Conservation (phyloP, 2,329 filamentous ascomycete genomes). For the Ophiostoma sp. region DNA sequence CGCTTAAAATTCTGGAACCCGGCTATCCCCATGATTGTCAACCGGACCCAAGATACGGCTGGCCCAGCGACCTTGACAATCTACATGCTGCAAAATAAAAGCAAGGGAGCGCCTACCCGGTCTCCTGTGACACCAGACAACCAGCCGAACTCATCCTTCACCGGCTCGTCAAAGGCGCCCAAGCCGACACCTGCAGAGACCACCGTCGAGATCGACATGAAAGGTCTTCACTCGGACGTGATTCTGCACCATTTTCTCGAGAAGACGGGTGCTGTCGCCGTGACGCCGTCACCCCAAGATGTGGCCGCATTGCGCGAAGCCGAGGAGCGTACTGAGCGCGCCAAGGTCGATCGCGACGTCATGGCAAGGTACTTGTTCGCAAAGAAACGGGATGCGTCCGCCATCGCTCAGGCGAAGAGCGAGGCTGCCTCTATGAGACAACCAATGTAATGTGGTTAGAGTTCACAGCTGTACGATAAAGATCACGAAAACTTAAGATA, state of each 20-base stretch:
- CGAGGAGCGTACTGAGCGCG: constrained; percentile 53
- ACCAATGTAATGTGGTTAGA: constrained; percentile 26
- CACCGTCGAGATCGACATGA: constrained; percentile 62
- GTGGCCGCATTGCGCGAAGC: constrained; percentile 61
- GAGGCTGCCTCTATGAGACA: constrained; percentile 47
- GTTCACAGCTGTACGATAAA: neutral
- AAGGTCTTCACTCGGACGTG: constrained; percentile 57
- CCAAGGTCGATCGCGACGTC: constrained; percentile 55
- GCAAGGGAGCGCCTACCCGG: constrained; percentile 15
- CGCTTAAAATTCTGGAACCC: constrained; percentile 96
- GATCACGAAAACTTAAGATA: neutral
- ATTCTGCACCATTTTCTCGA: constrained; percentile 65
- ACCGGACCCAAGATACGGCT: constrained; percentile 61
- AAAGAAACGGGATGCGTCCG: constrained; percentile 60
- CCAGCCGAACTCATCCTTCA: constrained; percentile 50
- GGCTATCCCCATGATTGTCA: constrained; percentile 75
- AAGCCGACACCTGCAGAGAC: constrained; percentile 51
- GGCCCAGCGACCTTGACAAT: constrained; percentile 64
- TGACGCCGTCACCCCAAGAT: constrained; percentile 63
- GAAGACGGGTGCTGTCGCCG: constrained; percentile 59
- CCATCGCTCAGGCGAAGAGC: constrained; percentile 55
- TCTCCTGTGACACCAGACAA: constrained; percentile 34
- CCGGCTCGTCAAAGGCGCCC: constrained; percentile 51
- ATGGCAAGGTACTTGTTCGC: constrained; percentile 55
- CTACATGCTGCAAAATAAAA: constrained; percentile 52